Conservation (phyloP, 2,329 filamentous ascomycete species). For the Penicillium sp. region DNA sequence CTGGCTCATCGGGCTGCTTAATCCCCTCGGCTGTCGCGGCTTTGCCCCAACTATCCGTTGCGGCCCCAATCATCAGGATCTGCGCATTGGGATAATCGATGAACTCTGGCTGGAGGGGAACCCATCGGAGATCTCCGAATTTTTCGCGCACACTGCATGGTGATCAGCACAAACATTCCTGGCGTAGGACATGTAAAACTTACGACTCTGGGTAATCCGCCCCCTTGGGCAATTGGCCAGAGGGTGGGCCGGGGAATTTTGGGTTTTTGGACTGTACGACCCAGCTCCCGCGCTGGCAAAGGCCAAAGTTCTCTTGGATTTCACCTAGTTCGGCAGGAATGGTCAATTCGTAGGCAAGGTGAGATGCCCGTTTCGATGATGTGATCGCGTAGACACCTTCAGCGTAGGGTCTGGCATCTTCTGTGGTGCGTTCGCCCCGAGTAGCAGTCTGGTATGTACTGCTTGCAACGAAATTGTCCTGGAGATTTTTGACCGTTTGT, state of each 20-base stretch:
- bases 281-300: constrained; percentile 72
- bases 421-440: constrained; percentile 64
- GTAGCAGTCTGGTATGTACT: constrained; percentile 76
- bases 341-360: constrained; percentile 78
- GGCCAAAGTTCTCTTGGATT: constrained; percentile 72
- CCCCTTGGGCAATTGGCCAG: constrained; percentile 61
- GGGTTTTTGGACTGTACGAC: constrained; percentile 81
- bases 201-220: constrained; percentile 72
- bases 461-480: constrained; percentile 67
- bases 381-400: constrained; percentile 86
- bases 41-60: constrained; percentile 35
- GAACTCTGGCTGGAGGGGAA: constrained; percentile 69
- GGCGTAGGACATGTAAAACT: constrained; percentile 24
- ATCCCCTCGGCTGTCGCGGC: constrained; percentile 35
- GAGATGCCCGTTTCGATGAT: constrained; percentile 67
- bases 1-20: constrained; percentile 59
- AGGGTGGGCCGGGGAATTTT: constrained; percentile 63
- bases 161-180: background rate
- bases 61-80: constrained; percentile 72
- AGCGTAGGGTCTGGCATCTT: constrained; percentile 72
- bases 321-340: constrained; percentile 69
- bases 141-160: constrained; percentile 64
- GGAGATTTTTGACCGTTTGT: constrained; percentile 66
- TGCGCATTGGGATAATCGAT: constrained; percentile 75
- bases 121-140: constrained; percentile 73